These are phyloP conservation scores for Claviceps cyperi DNA, from an alignment of 2,329 filamentous ascomycete genomes.

Conservation along the genomic window DNA sequence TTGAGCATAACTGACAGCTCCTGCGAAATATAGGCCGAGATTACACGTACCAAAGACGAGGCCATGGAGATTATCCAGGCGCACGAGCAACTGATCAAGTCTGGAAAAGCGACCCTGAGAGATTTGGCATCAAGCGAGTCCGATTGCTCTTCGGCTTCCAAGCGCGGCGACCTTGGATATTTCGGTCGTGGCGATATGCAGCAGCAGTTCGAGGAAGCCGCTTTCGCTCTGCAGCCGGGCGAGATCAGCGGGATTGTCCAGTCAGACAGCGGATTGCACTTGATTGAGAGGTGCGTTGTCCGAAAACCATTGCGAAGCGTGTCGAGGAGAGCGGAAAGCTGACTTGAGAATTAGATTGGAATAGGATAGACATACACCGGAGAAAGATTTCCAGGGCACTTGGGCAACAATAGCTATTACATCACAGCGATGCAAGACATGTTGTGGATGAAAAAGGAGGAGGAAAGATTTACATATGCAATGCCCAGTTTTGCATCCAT, in stretches of 20 bases:
- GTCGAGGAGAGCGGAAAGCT: not conserved
- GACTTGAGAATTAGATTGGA: not conserved
- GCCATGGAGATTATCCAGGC: slow-evolving; percentile 61
- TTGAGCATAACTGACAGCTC: not conserved
- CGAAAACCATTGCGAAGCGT: not conserved
- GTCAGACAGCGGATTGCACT: slow-evolving; percentile 84
- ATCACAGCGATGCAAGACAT: not conserved
- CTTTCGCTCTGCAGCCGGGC: slow-evolving; percentile 76
- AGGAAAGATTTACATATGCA: not conserved
- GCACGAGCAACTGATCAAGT: slow-evolving; percentile 64
- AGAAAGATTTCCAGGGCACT: not conserved
- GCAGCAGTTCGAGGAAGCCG: slow-evolving; percentile 92
- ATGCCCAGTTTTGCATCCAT: not conserved
- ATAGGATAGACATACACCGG: not conserved
- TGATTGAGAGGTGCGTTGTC: slow-evolving; percentile 70
- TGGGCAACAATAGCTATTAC: not conserved
- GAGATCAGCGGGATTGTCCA: slow-evolving; percentile 80
- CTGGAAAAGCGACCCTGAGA: slow-evolving; percentile 53
- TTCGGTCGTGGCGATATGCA: slow-evolving; percentile 96
- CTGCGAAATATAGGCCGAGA: slow-evolving; percentile 41
- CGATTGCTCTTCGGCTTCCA: slow-evolving; percentile 89
- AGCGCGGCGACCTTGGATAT: slow-evolving; percentile 86
- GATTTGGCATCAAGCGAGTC: slow-evolving; percentile 81
- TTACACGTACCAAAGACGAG: slow-evolving; percentile 79
- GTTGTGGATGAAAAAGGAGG: not conserved